Percentiles rank a stretch among this genome's conserved stretches.
Evolutionary conservation across 2,329 filamentous ascomycete species (phyloP).

Genomic region (Paramyrothecium roridum): DNA sequence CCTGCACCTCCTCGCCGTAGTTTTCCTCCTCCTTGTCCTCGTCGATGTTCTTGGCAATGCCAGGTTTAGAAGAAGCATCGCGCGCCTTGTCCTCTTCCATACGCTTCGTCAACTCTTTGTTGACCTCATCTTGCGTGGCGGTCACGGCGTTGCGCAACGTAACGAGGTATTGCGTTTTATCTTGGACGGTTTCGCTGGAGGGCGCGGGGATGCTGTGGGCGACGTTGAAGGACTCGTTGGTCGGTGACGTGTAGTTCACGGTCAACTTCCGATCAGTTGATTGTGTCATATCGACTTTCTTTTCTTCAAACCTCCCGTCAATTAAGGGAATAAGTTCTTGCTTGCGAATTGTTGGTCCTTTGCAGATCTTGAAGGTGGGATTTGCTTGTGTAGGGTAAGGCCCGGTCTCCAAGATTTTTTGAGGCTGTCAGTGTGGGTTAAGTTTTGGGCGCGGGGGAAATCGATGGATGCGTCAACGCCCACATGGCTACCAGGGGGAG

Average conservation of each 20-base stretch:
- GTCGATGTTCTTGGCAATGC: constrained; percentile 31
- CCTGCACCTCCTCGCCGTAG: constrained; percentile 81
- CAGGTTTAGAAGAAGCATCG: constrained; percentile 28
- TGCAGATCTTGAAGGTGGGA: constrained; percentile 4
- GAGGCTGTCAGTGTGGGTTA: neutral
- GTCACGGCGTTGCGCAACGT: constrained; percentile 55
- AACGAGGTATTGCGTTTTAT: constrained; percentile 58
- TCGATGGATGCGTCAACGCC: neutral
- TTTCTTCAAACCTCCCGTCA: neutral
- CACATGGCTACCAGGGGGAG: neutral
- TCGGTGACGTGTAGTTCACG: constrained; percentile 53
- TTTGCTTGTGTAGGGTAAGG: neutral
- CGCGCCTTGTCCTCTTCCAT: constrained; percentile 71
- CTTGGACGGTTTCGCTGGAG: constrained; percentile 30
- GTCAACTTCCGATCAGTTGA: constrained; percentile 26
- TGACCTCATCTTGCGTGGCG: constrained; percentile 63
- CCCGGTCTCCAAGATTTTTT: neutral
- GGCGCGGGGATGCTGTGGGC: constrained; percentile 32
- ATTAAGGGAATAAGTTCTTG: constrained; percentile 9
- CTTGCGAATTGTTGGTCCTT: constrained; percentile 8
- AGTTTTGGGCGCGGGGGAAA: neutral
- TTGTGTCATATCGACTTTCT: constrained; percentile 8
- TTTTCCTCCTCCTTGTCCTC: constrained; percentile 68
- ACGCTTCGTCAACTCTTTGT: constrained; percentile 65
- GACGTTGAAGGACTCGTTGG: constrained; percentile 44